Percentiles rank a stretch among this genome's conserved stretches.
These are phyloP conservation scores for Claviceps paspali DNA, from an alignment of 2,329 filamentous ascomycete species.

Conservation along the genomic window DNA sequence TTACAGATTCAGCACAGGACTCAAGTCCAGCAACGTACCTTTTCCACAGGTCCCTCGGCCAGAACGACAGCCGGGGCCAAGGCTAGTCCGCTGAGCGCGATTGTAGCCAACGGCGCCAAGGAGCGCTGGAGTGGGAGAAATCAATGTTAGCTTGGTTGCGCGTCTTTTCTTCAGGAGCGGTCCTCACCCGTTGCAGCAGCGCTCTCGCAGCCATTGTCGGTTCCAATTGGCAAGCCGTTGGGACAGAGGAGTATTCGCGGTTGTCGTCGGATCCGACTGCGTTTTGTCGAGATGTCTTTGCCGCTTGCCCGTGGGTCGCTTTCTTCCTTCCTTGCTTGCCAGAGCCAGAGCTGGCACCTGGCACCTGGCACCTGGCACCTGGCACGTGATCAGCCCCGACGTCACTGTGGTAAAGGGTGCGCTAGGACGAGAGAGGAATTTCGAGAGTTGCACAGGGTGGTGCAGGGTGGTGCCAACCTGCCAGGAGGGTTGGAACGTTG, in stretches of 20 bases:
- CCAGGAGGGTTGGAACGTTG: no score
- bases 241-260: conserved; percentile 9
- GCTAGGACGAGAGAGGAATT: no score
- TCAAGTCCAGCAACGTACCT: conserved; percentile 13
- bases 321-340: conserved; percentile 6
- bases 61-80: conserved; percentile 31
- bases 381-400: conserved; percentile 4
- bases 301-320: conserved; percentile 3
- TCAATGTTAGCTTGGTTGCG: conserved; percentile 13
- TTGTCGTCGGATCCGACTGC: conserved; percentile 8
- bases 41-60: conserved; percentile 33
- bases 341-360: not conserved
- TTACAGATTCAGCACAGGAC: no score
- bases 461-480: no score
- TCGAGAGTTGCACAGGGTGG: no score
- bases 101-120: conserved; percentile 36
- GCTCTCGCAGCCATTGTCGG: conserved; percentile 41
- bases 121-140: conserved; percentile 26
- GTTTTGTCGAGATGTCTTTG: conserved; percentile 4
- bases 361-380: not conserved
- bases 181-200: conserved; percentile 38
- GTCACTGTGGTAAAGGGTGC: conserved; percentile 3
- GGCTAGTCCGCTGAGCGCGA: conserved; percentile 32
- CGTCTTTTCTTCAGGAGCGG: not conserved
- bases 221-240: conserved; percentile 29